These are phyloP conservation scores for Hortiboletus flavorubellus DNA, from an alignment of 768 basidiomycete species.

Conservation along the genomic window DNA sequence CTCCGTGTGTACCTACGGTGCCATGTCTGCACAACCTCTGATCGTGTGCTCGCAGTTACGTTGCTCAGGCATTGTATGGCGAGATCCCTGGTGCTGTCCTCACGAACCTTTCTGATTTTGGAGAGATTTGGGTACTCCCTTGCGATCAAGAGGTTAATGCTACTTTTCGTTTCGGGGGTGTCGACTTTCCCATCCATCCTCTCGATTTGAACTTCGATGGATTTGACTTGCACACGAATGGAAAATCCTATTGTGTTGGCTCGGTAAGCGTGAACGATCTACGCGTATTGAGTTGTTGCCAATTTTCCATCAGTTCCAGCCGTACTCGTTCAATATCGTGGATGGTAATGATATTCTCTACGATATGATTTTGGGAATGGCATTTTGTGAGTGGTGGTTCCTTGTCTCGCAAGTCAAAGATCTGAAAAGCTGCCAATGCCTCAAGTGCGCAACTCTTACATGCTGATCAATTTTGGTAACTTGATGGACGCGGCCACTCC, in stretches of 20 bases:
- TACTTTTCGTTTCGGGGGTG: conserved; percentile 60
- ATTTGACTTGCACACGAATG: conserved; percentile 16
- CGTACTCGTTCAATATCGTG: conserved; percentile 49
- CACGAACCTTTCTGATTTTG: conserved; percentile 36
- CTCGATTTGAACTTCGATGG: conserved; percentile 48
- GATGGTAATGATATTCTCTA: conserved; percentile 26
- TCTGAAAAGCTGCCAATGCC: not conserved
- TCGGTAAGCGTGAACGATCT: conserved; percentile 36
- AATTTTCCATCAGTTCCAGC: conserved; percentile 55
- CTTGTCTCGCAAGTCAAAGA: not conserved
- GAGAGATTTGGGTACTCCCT: conserved; percentile 57
- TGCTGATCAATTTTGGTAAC: conserved; percentile 63
- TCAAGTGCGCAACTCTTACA: conserved; percentile 64
- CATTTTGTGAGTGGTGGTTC: conserved; percentile 49
- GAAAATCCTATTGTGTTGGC: conserved; percentile 36
- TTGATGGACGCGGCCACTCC: conserved; percentile 44
- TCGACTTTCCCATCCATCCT: conserved; percentile 59
- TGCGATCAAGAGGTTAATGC: conserved; percentile 63
- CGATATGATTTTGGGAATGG: conserved; percentile 72
- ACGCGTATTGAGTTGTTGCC: not conserved
- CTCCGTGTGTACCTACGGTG: conserved; percentile 35
- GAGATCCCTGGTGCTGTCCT: conserved; percentile 52
- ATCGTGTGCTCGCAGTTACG: conserved; percentile 32
- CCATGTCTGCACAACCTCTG: conserved; percentile 14
- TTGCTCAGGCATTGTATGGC: conserved; percentile 62